phyloP scores from a whole-genome alignment of 2,329 filamentous ascomycete species.

The Eurotiales sp. region DNA sequence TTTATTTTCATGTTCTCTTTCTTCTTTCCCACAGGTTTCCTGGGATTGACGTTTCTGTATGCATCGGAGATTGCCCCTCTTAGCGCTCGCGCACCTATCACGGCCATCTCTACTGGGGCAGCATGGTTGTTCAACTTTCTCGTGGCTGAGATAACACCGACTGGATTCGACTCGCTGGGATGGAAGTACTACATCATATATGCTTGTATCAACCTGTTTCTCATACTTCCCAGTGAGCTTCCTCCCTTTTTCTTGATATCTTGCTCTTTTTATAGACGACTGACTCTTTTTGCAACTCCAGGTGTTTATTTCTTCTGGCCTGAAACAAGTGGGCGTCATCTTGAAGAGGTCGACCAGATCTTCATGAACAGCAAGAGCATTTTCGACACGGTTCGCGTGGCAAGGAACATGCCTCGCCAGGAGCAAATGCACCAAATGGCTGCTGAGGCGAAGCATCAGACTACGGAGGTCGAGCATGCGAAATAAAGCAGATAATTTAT shows the following conservation, averaged over 20 bases:
- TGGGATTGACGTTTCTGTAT: constrained; percentile 43
- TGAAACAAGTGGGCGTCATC: neutral
- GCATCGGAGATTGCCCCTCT: constrained; percentile 40
- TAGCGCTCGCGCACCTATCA: constrained; percentile 34
- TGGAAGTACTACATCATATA: constrained; percentile 46
- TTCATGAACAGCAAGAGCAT: neutral
- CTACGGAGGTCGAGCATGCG: neutral
- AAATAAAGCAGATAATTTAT: too few species aligned
- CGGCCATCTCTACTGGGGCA: constrained; percentile 31
- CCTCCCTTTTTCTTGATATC: neutral
- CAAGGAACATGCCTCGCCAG: neutral
- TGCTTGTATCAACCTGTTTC: constrained; percentile 32
- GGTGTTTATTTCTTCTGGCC: neutral
- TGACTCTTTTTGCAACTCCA: neutral
- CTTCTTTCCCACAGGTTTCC: constrained; percentile 59
- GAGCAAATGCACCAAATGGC: neutral
- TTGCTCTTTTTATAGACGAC: too few species aligned
- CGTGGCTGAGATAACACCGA: constrained; percentile 26
- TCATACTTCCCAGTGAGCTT: constrained; percentile 9
- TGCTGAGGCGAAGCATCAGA: neutral
- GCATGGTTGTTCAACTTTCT: constrained; percentile 37
- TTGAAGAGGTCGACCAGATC: neutral
- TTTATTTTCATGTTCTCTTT: constrained; percentile 66
- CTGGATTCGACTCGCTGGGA: constrained; percentile 39
- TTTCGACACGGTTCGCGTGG: neutral